Evolutionary conservation across 2,329 filamentous ascomycete species (phyloP), one percentile per base, ranked within the genome.

Genomic region (Rhexocercosporidium sp.): DNA sequence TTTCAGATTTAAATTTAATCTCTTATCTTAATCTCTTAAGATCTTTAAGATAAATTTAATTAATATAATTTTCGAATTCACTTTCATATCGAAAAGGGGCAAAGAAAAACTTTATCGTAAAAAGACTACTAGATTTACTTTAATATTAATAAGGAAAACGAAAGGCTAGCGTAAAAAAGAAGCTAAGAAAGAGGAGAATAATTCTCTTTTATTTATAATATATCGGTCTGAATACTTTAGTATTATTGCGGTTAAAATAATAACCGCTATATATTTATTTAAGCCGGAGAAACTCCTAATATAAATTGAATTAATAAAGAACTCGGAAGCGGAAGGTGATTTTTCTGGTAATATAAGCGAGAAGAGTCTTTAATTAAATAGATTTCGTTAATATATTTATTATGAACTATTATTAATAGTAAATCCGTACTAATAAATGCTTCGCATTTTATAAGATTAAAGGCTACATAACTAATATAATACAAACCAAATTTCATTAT

Each of bases 21-120:
- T 20, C 16, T 53, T 9, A 6, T 34, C 46, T 37, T 16, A 62
- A 34, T n/a, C n/a, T 62, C 41, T 62, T 18, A 53, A 62, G 53
- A 53, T 53, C 20, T 7, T n/a, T 29, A 49, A 62, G 14, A 39
- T 39, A 53, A 51, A 20, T n/a, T n/a, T 62, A 39, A 62, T 62
- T 22, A 62, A 39, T 29, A 62, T 62, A 22, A 62, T 62, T 34
- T 62, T 62, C n/a, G 46, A 29, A 53, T 53, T 51, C 20, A 59
- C 31, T 29, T 37, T 62, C 9, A 62, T 22, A 62, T 62, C n/a
- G 29, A 62, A 62, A 49, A 62, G 14, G 44, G 41, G 39, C 39
- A 47, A 49, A n/a, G 27, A 41, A 14, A 22, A 49, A 39, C 29
- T 62, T 51, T 62, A 18, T n/a, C 14, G 18, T 12, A 62, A 62